These are phyloP conservation scores for Clarireedia paspali DNA, from an alignment of 2,329 filamentous ascomycete species.

Conservation along the genomic window DNA sequence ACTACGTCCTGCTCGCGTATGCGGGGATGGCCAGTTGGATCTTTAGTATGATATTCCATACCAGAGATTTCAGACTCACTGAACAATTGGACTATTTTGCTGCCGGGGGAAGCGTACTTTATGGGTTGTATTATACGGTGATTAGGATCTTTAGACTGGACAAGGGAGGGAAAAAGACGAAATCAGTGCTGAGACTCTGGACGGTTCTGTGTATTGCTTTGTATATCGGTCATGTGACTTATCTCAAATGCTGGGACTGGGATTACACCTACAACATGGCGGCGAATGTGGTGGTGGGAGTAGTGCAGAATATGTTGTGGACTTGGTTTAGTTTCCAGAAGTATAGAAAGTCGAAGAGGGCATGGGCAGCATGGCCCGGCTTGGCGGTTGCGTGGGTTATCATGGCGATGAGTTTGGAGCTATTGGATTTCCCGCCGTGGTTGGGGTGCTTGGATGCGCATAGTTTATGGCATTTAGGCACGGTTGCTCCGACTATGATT, in stretches of 20 bases:
- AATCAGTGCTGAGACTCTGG: constrained; percentile 60
- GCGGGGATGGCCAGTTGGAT: constrained; percentile 78
- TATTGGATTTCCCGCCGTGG: constrained; percentile 88
- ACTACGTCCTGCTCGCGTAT: constrained; percentile 73
- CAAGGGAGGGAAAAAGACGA: constrained; percentile 34
- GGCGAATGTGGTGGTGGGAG: constrained; percentile 77
- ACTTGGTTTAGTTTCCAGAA: constrained; percentile 70
- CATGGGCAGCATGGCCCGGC: constrained; percentile 85
- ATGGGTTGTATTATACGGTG: constrained; percentile 79
- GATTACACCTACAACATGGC: constrained; percentile 98
- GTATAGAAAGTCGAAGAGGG: constrained; percentile 62
- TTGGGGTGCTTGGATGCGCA: constrained; percentile 83
- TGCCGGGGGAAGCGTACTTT: constrained; percentile 82
- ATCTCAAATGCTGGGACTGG: constrained; percentile 80
- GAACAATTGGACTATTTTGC: constrained; percentile 97
- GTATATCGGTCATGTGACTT: constrained; percentile 71
- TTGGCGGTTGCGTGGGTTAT: constrained; percentile 88
- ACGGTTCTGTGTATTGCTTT: constrained; percentile 62
- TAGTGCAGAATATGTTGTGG: constrained; percentile 79
- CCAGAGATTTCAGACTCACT: constrained; percentile 73
- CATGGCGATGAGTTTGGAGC: constrained; percentile 88
- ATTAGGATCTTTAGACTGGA: constrained; percentile 82
- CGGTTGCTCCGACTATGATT: constrained; percentile 76
- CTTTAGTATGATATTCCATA: constrained; percentile 88
- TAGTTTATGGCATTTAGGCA: constrained; percentile 91